A percentile compares a stretch with the other conserved stretches of the same genome.
phyloP scores from a whole-genome alignment of 2,329 filamentous ascomycete species.

The Aspergillus pseudotamarii region DNA sequence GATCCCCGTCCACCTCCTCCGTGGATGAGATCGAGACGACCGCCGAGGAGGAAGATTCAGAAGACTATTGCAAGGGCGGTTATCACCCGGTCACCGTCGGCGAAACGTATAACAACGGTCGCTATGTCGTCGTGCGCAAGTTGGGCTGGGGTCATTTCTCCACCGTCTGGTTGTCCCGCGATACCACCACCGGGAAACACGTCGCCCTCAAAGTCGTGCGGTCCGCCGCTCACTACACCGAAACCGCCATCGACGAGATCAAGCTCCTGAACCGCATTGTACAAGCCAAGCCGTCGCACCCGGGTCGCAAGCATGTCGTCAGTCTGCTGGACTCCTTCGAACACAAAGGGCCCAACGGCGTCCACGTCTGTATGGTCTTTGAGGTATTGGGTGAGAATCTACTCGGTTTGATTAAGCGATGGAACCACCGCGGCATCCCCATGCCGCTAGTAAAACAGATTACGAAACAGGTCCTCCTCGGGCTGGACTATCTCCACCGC shows the following conservation, averaged over 20 bases:
- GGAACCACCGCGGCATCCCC: constrained; percentile 96
- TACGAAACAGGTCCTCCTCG: constrained; percentile 94
- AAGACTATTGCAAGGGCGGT: constrained; percentile 98
- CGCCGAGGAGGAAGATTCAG: constrained; percentile 96
- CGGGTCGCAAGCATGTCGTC: constrained; percentile 92
- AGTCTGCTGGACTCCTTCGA: constrained; percentile 96
- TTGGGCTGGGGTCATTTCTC: constrained; percentile 98
- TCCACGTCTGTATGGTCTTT: constrained; percentile 99
- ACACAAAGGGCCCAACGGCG: constrained; percentile 93
- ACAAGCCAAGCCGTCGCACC: constrained; percentile 90
- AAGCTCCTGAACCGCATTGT: constrained; percentile 97
- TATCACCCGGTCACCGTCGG: constrained; percentile 95
- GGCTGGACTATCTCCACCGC: constrained; percentile 92
- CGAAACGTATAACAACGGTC: constrained; percentile 96
- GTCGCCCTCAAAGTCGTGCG: constrained; percentile 97
- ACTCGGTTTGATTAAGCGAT: constrained; percentile 92
- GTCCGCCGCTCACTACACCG: constrained; percentile 96
- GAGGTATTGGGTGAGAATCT: constrained; percentile 96
- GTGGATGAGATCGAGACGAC: constrained; percentile 89
- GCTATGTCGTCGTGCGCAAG: constrained; percentile 95
- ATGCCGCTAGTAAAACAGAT: constrained; percentile 98
- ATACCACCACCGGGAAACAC: constrained; percentile 87
- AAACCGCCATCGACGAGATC: constrained; percentile 98
- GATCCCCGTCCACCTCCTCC: constrained; percentile 76
- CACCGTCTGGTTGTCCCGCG: constrained; percentile 84